Evolutionary conservation across 2,329 filamentous ascomycete genomes (phyloP).

Genomic region (Verticillium albo-atrum): DNA sequence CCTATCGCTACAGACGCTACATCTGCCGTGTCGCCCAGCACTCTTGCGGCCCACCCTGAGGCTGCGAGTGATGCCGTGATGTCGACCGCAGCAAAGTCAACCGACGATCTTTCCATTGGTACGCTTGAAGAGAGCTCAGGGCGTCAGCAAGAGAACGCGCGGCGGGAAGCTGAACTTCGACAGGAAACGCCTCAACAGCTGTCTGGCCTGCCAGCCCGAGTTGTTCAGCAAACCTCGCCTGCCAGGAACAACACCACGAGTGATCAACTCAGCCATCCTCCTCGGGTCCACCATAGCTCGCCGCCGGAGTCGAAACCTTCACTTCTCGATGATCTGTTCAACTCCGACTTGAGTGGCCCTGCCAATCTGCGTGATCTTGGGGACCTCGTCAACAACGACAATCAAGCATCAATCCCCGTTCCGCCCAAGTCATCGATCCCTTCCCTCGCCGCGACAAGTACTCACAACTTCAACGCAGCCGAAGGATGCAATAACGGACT

Average conservation of each 20-base stretch:
- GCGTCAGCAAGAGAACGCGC: neutral
- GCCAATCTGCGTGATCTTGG: neutral
- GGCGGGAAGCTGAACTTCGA: slow-evolving; percentile 1
- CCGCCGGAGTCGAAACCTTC: neutral
- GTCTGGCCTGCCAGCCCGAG: neutral
- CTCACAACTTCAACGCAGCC: neutral
- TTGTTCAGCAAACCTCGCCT: neutral
- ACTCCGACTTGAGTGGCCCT: no score
- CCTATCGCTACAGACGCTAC: neutral
- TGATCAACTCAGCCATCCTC: neutral
- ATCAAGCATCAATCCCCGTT: neutral
- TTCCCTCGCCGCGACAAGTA: no score
- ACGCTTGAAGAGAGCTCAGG: neutral
- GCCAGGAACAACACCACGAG: neutral
- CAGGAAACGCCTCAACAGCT: neutral
- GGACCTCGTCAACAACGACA: neutral
- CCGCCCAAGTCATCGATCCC: no score
- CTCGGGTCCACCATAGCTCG: neutral
- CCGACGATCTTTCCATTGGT: neutral
- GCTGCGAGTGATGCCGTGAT: neutral
- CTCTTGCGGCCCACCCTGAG: neutral
- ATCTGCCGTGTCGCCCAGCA: neutral
- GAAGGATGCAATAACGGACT: neutral
- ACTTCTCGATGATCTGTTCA: neutral
- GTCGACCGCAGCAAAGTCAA: neutral